A percentile compares a stretch with the other conserved stretches of the same genome.
Conservation (phyloP, 2,329 filamentous ascomycete species). For the Colletotrichum siamense region DNA sequence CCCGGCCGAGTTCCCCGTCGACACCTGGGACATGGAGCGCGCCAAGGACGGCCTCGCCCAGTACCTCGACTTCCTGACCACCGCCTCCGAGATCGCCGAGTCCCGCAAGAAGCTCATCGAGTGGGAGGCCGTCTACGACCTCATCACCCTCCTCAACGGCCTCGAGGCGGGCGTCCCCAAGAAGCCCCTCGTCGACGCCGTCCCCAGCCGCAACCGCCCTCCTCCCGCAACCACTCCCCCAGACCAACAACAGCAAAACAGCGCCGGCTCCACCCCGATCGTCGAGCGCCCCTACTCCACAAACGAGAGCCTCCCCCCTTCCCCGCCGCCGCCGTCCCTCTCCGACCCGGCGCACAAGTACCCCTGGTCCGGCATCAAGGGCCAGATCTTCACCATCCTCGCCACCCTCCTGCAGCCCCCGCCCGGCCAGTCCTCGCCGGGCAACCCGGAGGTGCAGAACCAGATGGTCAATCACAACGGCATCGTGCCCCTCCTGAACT, state of each 20-base stretch:
- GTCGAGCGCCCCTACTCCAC: conserved; percentile 71
- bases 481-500: conserved; percentile 86
- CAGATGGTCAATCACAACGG: conserved; percentile 87
- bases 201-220: conserved; percentile 21
- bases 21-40: conserved; percentile 97
- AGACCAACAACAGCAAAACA: conserved; percentile 28
- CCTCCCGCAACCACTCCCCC: conserved; percentile 22
- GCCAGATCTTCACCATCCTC: conserved; percentile 88
- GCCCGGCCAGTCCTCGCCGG: conserved; percentile 61
- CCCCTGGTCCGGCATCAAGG: conserved; percentile 81
- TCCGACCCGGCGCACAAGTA: conserved; percentile 70
- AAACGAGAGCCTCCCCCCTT: conserved; percentile 35
- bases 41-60: conserved; percentile 95
- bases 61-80: conserved; percentile 92
- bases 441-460: conserved; percentile 79
- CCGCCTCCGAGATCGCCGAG: conserved; percentile 83
- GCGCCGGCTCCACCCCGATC: conserved; percentile 32
- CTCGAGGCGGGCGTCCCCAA: conserved; percentile 89
- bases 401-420: conserved; percentile 90
- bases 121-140: conserved; percentile 90
- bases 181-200: conserved; percentile 66
- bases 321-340: conserved; percentile 53
- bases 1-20: conserved; percentile 88
- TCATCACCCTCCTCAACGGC: conserved; percentile 85
- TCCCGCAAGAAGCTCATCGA: conserved; percentile 86